Conservation (phyloP, 257 asterid genomes). For the Salvia rosmarinus region DNA sequence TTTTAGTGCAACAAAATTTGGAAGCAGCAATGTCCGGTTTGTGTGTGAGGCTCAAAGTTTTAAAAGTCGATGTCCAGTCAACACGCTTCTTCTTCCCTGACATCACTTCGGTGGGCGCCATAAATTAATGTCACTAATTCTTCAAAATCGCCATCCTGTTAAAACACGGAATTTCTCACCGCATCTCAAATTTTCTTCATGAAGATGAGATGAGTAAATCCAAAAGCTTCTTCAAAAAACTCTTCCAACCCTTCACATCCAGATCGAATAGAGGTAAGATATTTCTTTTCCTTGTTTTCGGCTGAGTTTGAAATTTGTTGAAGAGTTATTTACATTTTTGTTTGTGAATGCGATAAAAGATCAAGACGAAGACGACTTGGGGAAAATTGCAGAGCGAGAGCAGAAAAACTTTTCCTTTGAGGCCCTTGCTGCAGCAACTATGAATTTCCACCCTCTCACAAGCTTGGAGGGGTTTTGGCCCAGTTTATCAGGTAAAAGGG, state of each 20-base stretch:
- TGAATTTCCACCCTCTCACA: conserved; percentile 39
- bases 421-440: conserved; percentile 46
- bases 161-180: too few species aligned
- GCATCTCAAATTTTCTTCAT: not conserved
- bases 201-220: conserved; percentile 61
- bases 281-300: not conserved
- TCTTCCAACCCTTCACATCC: conserved; percentile 52
- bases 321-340: not conserved
- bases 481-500: conserved; percentile 54
- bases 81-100: conserved; percentile 2
- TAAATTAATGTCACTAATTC: conserved; percentile 12
- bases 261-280: conserved; percentile 51
- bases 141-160: not conserved
- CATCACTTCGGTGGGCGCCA: not conserved
- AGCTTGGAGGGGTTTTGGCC: conserved; percentile 61
- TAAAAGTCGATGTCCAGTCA: conserved; percentile 25
- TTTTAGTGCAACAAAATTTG: not conserved
- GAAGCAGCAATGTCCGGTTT: not conserved
- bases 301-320: not conserved
- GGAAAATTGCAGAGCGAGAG: conserved; percentile 73
- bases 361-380: conserved; percentile 59
- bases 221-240: conserved; percentile 42
- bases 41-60: too few species aligned
- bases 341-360: conserved; percentile 40
- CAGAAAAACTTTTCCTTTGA: conserved; percentile 64